These are phyloP conservation scores for Yamadazyma olivae DNA, from an alignment of 805 yeast genomes.

Conservation along the genomic window DNA sequence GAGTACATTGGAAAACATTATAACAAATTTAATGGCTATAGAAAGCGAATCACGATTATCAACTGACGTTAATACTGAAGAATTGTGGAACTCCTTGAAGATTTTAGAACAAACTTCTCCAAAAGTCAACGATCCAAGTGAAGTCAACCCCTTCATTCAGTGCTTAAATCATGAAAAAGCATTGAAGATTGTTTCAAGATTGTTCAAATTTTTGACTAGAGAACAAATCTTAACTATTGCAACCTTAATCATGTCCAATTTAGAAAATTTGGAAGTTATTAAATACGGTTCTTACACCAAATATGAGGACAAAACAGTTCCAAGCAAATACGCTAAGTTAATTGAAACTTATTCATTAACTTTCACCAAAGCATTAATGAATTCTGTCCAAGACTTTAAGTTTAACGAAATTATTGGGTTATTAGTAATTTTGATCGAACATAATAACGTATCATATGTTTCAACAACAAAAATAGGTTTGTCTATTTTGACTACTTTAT, in stretches of 20 bases:
- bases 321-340: constrained; percentile 52
- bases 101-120: constrained; percentile 60
- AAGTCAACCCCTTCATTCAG: constrained; percentile 76
- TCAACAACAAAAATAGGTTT: constrained; percentile 75
- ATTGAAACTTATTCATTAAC: constrained; percentile 78
- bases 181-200: constrained; percentile 82
- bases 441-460: constrained; percentile 68
- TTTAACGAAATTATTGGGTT: constrained; percentile 77
- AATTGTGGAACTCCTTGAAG: constrained; percentile 76
- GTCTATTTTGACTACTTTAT: constrained; percentile 81
- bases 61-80: constrained; percentile 32
- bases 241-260: constrained; percentile 73
- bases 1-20: constrained; percentile 73
- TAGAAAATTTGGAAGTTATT: constrained; percentile 76
- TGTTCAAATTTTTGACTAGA: constrained; percentile 74
- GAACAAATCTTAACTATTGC: constrained; percentile 76
- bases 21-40: constrained; percentile 69
- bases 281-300: constrained; percentile 76
- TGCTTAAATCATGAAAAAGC: constrained; percentile 83
- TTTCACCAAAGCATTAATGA: constrained; percentile 78
- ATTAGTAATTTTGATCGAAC: constrained; percentile 64
- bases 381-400: constrained; percentile 76
- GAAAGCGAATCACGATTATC: constrained; percentile 57
- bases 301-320: constrained; percentile 48
- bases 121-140: constrained; percentile 46